A percentile compares a stretch with the other conserved stretches of the same genome.
phyloP scores from a whole-genome alignment of 2,329 filamentous ascomycete species.

The Diaporthe nobilis region DNA sequence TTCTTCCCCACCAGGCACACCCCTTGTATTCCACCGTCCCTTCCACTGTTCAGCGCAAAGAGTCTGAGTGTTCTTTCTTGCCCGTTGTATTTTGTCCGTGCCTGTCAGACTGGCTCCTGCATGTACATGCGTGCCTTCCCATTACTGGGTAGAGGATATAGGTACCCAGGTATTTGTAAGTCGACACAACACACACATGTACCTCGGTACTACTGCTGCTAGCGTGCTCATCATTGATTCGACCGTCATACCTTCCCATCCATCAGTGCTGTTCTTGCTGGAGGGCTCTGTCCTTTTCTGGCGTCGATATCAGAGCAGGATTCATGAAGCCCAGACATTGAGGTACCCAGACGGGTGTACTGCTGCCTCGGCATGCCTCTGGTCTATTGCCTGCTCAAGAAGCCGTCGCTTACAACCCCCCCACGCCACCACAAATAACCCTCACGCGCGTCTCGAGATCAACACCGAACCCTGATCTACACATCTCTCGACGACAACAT shows the following conservation, averaged over 20 bases:
- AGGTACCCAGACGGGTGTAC: too few relatives aligned
- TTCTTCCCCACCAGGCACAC: background rate
- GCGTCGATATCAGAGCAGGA: background rate
- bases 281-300: background rate
- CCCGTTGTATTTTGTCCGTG: background rate
- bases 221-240: background rate
- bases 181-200: background rate
- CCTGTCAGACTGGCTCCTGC: background rate
- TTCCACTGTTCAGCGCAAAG: background rate
- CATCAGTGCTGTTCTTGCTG: background rate
- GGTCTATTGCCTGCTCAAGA: slow-evolving; percentile 1
- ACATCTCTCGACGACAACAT: background rate
- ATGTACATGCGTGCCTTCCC: background rate
- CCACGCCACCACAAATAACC: background rate
- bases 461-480: slow-evolving; percentile 13
- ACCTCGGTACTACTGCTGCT: slow-evolving; percentile 8
- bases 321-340: background rate
- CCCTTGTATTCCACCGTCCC: background rate
- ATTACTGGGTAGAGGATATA: too few relatives aligned
- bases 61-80: background rate
- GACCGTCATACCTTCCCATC: background rate
- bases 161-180: background rate
- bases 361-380: background rate
- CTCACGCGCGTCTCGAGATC: background rate
- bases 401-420: background rate